phyloP scores from a whole-genome alignment of 78 protist species.

The Thecamonas trahens region DNA sequence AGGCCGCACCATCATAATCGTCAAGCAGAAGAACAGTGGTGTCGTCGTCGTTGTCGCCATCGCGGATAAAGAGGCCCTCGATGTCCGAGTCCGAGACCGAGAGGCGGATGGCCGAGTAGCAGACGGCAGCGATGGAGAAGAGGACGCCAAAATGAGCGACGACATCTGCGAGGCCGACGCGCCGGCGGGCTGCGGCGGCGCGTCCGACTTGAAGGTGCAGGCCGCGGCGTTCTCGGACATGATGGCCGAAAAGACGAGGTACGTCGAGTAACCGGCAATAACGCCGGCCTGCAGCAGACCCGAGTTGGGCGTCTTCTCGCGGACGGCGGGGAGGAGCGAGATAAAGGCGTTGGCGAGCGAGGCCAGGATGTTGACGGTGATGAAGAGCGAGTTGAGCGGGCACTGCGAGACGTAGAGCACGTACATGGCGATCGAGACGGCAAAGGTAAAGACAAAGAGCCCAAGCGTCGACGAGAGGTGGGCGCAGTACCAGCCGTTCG shows the following conservation, averaged over 20 bases:
- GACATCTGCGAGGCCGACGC: too few relatives aligned
- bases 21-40: neutral
- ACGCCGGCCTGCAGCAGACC: slow-evolving; percentile 64
- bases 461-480: slow-evolving; percentile 22
- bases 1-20: too few relatives aligned
- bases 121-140: too few relatives aligned
- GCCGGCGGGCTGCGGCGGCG: too few relatives aligned
- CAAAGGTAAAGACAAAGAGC: slow-evolving; percentile 1
- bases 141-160: too few relatives aligned
- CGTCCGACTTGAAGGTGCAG: slow-evolving; percentile 1
- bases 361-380: slow-evolving; percentile 39
- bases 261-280: slow-evolving; percentile 49
- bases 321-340: neutral
- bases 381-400: slow-evolving; percentile 34
- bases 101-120: neutral
- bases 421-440: slow-evolving; percentile 27
- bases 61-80: neutral
- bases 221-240: neutral
- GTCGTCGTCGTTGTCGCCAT: neutral
- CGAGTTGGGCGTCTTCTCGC: slow-evolving; percentile 1
- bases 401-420: slow-evolving; percentile 26
- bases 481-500: slow-evolving; percentile 9
- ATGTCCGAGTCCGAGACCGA: neutral
- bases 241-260: slow-evolving; percentile 54
- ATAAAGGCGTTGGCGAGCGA: neutral